These are phyloP conservation scores for Metschnikowia shivogae DNA, from an alignment of 805 yeast genomes.

Conservation along the genomic window DNA sequence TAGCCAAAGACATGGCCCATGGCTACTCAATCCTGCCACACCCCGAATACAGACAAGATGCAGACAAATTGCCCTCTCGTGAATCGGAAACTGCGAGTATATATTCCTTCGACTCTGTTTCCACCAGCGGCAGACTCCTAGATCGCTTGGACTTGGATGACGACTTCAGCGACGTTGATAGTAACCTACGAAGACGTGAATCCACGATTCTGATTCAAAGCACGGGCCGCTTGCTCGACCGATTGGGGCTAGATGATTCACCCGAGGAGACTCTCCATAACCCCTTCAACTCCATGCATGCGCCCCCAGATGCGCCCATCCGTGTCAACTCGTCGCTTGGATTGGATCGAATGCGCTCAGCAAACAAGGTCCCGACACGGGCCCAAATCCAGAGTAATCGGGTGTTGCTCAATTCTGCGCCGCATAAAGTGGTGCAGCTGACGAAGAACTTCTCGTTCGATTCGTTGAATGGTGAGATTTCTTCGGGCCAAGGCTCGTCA, in stretches of 20 bases:
- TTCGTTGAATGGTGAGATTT: conserved; percentile 14
- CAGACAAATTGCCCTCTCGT: not conserved
- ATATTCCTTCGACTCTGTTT: conserved; percentile 42
- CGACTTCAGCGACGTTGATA: conserved; percentile 13
- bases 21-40: not conserved
- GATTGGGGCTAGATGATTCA: conserved; percentile 29
- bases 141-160: conserved; percentile 25
- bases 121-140: conserved; percentile 39
- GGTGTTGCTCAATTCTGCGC: conserved; percentile 11
- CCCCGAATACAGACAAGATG: not conserved
- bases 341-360: conserved; percentile 16
- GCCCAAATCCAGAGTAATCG: conserved; percentile 7
- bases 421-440: conserved; percentile 16
- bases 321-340: conserved; percentile 15
- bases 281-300: conserved; percentile 2
- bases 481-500: conserved; percentile 10
- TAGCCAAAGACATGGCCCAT: conserved; percentile 9
- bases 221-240: conserved; percentile 13
- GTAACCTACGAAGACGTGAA: conserved; percentile 15
- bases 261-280: conserved; percentile 12
- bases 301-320: conserved; percentile 11
- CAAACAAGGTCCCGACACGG: conserved; percentile 6
- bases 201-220: conserved; percentile 15
- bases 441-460: conserved; percentile 12
- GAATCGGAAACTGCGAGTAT: conserved; percentile 24